Base-by-base conservation (phyloP, 1,139 yeast genomes). In the Kodamaea alishanica region DNA sequence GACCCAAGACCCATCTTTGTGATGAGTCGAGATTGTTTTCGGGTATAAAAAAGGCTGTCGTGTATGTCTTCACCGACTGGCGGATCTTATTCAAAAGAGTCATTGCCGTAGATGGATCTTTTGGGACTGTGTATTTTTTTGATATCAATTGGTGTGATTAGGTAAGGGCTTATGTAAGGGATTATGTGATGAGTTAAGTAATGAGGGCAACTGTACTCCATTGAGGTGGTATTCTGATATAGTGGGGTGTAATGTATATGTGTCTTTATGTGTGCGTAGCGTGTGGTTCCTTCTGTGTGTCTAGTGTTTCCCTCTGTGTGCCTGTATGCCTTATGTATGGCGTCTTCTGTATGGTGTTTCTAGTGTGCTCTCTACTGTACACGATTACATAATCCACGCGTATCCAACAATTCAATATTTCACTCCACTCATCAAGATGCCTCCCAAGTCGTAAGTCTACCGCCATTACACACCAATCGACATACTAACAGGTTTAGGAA, bases 1-100 rank as follows among this genome's bases (percentile, higher is more conserved):
- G 71, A 2, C 97, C 97, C 11, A 85, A 55, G 1, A 81, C 69
- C 96, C 96, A 88, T 48, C 67, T 69, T 48, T 72, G 75, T 6
- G 58, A 42, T 8, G 58, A 36, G 9, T 58, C 49, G 7, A 66
- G 56, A 42, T 50, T 42, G 35, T 45, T 43, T 10, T 47, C 51
- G 11, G 55, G 46, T 4, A 43, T 39, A 33, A 49, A 47, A 42
- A 48, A 48, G 10, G 50, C 51, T 30, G 27, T 42, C 26, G 36
- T 38, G 35, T 49, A 49, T 28, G 20, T 15, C 4, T 15, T 15
- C 4, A 15, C 20, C 20, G 20, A 15, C 33, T 25, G 9, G 11
- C 33, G 8, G 20, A 15, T 15, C 20, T 15, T 15, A 4, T 15
- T 15, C 4, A 15, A 4, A 15, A 15, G 20, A 15, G 20, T 4